Evolutionary conservation across 2,329 filamentous ascomycete species (phyloP), one percentile per base, ranked within the genome.

Genomic region (Seiridium cupressi): DNA sequence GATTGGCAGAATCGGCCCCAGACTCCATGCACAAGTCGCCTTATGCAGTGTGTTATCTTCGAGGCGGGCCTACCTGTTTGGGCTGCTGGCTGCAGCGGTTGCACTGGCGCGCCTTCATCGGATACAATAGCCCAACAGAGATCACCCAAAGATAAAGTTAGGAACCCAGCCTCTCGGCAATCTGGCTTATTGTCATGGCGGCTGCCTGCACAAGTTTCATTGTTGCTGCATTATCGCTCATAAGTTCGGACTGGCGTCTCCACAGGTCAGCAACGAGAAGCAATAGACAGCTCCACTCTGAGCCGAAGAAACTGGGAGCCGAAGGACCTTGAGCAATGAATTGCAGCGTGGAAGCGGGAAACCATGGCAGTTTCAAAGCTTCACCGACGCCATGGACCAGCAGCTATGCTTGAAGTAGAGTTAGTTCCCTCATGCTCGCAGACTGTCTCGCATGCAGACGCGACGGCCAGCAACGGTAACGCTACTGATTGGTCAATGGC

Each of bases 401-500:
- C 9, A 49, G 26, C 55, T 49, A 49, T 49, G 18, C 55, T 49
- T 18, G 18, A 58, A 51, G 18, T 32, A 51, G 44, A 32, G 44
- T 51, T 58, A 46, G 55, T 26, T 26, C 36, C 46, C 44, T 49
- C 55, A n/a, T 32, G 46, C 26, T 42, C 35, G 44, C 35, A 49
- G 10, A 38, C 38, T 38, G 26, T 58, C 44, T 51, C n/a, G 31
- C 9, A 31, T 32, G 51, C 35, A 47, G 26, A 49, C n/a, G 47
- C 18, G 11, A 35, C 65, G 61, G 62, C 60, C 64, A 60, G 55
- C 55, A 18, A 55, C 62, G 63, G 54, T 47, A 59, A 51, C 59
- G 60, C 54, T 38, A 58, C 13, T 70, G 60, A 73, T 72, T 73
- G 68, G 70, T 48, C 69, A 68, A 70, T 70, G 63, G 60, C 38